Evolutionary conservation across 768 basidiomycete genomes (phyloP), one percentile per base, ranked within the genome.

Genomic region (Hebeloma cylindrosporum): DNA sequence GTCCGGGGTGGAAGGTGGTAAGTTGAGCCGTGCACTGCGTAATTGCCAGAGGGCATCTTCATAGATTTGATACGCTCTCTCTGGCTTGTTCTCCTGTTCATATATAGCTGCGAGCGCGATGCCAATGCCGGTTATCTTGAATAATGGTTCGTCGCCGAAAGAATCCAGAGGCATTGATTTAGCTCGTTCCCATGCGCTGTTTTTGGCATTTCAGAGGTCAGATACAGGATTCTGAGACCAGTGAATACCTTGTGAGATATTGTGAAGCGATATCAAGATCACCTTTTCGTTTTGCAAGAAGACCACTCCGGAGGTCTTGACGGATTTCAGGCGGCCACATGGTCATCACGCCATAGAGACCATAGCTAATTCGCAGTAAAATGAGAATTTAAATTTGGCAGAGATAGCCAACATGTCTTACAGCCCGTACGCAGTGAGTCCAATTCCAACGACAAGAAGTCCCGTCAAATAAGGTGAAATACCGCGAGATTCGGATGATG

Each of bases 111-210:
- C 81, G 34, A 87, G 68, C 3, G 74, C 66, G 20, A 83, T 73
- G 2, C 78, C 85, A 9, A 88, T 77, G 3, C 86, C 86, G 0
- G 83, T 79, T 0, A 78, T 66, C 60, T 87, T 88, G 44, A 87
- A 72, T 43, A 82, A 73, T 0, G 84, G 80, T 14, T 77, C 67
- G 2, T 70, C 45, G 8, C 61, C 62, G 47, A 75, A 68, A 13
- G 51, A 45, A 5, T 68, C 62, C 16, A 67, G 44, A 4, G 70
- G 73, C 4, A 83, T 69, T 0, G 59, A 51, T 45, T 74, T 67
- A 1, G 81, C 74, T 1, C 71, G 77, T 21, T 79, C 66, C 66
- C 75, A 82, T 26, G 84, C 83, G 29, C 62, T 65, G 33, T 7
- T 14, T 7, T 13, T 37, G n/a, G n/a, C n/a, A n/a, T n/a, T n/a